Base-by-base conservation (phyloP, 2,329 filamentous ascomycete genomes). In the Aspergillus thermomutatus region DNA sequence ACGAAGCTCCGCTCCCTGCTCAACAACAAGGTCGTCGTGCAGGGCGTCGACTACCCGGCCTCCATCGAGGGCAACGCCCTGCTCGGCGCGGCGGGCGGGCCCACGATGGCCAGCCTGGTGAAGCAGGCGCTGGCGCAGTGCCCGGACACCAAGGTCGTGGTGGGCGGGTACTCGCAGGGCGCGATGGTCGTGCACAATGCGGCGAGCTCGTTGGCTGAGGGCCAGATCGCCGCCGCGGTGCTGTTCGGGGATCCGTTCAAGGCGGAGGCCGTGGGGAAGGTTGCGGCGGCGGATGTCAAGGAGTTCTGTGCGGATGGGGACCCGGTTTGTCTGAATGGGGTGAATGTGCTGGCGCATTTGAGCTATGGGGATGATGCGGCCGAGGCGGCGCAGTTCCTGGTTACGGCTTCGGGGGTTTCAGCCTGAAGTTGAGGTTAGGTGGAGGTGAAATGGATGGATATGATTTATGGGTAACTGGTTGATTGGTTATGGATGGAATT, bases 261-360 rank as follows among this genome's bases (percentile, higher is more conserved):
- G 55, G 56, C 54, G 21, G 58, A 73, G 57, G 68, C 76, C 49
- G 72, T 74, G 9, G 67, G 70, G 31, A 72, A 77, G 59, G 70
- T 80, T n/a, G 60, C 71, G 5, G 63, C 67, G 27, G 69, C 69
- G 1, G 77, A 81, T 62, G 72, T 75, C 3, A 74, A 80, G 62
- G 78, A 80, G 21, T 77, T 79, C 40, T 84, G 82, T 57, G 76
- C 80, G 28, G 48, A 60, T 3, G 81, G 79, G 0, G 82, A 85
- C 60, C 69, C 77, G 9, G 81, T 85, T 5, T 85, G 82, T 57
- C 53, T 67, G 3, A 78, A 81, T 34, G 78, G 77, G 0, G 64
- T 76, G 23, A 70, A 77, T 52, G 65, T 77, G 5, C 65, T 76
- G 23, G 72, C 75, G 6, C 79, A 81, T 66, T 53, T 75, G 34